Evolutionary conservation across 257 asterid genomes (phyloP).

Genomic region (Solanum clarkiae): DNA sequence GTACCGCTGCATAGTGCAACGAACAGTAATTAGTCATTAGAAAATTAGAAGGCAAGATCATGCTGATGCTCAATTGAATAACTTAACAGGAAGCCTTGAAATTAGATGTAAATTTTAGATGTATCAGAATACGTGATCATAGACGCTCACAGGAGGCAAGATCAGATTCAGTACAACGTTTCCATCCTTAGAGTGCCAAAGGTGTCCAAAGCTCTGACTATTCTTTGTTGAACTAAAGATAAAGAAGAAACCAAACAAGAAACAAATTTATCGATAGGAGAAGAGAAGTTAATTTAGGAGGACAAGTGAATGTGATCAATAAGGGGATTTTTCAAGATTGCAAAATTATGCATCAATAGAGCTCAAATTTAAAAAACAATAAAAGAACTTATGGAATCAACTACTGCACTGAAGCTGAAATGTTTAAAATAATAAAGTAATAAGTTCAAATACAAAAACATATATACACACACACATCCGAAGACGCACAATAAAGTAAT

Average conservation of each 20-base stretch:
- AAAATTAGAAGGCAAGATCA: background rate
- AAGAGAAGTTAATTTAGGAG: background rate
- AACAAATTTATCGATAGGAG: background rate
- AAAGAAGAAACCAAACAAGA: background rate
- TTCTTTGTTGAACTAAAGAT: constrained; percentile 38
- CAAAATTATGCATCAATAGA: too few relatives aligned
- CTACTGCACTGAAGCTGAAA: too few relatives aligned
- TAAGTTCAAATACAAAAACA: too few relatives aligned
- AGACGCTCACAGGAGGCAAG: constrained; percentile 32
- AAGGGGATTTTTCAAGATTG: too few relatives aligned
- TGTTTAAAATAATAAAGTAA: too few relatives aligned
- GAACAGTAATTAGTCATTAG: background rate
- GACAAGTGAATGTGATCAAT: background rate
- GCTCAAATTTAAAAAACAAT: too few relatives aligned
- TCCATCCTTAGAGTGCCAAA: constrained; percentile 56
- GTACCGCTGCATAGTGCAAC: constrained; percentile 30
- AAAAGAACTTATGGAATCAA: too few relatives aligned
- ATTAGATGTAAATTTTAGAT: background rate
- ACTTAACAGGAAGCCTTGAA: background rate
- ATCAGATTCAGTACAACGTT: constrained; percentile 23
- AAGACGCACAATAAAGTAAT: too few relatives aligned
- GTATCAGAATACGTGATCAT: background rate
- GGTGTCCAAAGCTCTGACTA: constrained; percentile 66
- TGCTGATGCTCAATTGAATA: background rate
- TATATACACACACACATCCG: too few relatives aligned